phyloP scores from a whole-genome alignment of 2,329 filamentous ascomycete genomes.

The Aspergillus sp. region DNA sequence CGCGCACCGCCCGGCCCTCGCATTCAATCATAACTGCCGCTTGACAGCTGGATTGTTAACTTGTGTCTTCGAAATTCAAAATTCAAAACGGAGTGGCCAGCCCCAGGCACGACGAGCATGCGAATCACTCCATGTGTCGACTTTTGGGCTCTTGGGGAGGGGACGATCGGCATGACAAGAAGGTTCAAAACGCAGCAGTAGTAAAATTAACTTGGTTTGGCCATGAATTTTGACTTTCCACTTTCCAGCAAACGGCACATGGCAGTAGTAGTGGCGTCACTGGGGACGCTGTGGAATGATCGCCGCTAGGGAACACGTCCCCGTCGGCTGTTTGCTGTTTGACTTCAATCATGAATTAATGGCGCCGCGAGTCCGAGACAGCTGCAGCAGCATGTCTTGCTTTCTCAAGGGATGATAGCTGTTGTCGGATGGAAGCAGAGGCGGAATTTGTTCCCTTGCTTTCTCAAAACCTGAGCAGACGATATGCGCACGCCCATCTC shows the following conservation, averaged over 20 bases:
- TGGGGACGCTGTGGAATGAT: constrained; percentile 22
- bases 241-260: constrained; percentile 23
- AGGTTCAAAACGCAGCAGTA: too few relatives aligned
- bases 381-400: background rate
- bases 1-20: too few relatives aligned
- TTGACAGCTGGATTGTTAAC: background rate
- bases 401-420: background rate
- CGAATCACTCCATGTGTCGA: background rate
- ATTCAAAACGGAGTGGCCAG: too few relatives aligned
- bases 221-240: constrained; percentile 12
- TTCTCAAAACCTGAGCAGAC: background rate
- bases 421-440: background rate
- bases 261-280: constrained; percentile 18
- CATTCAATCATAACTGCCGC: background rate
- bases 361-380: background rate
- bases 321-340: constrained; percentile 9
- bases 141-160: background rate
- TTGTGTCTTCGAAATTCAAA: too few relatives aligned
- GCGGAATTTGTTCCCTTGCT: background rate
- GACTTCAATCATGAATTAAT: too few relatives aligned
- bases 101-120: too few relatives aligned
- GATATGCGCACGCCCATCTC: background rate
- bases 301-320: constrained; percentile 21
- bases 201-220: too few relatives aligned
- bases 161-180: too few relatives aligned